Base-by-base conservation (phyloP, 192 early-diverging fungal species). In the Podila clonocystis region DNA sequence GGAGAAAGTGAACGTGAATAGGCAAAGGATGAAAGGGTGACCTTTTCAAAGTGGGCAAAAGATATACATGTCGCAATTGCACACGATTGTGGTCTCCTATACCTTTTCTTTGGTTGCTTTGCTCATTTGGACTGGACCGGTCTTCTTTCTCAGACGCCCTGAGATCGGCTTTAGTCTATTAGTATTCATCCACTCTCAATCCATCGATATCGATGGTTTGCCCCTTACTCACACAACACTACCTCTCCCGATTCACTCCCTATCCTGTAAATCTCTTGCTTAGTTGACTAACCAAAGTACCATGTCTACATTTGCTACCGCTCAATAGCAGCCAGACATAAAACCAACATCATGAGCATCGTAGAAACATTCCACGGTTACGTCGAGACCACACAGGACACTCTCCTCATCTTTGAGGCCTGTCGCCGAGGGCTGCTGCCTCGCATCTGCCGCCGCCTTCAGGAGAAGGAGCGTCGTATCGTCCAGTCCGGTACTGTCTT, bases 361-460 rank as follows among this genome's bases (percentile, higher is more conserved):
- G 83, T 82, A 62, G 87, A 87, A 58, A 87, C 89, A 28, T 88
- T 88, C 63, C 75, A 87, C 68, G 92, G 92, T 41, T 94, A 87
- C 61, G 82, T 94, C 57, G 92, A 93, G 57, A 89, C 89, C 13
- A 91, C 93, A 13, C 87, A 92, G 63, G 95, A 96, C 71, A 92
- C 93, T 1, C 82, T 96, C 49, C 78, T 92, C 2, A 74, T 96
- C 33, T 93, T 95, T 58, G 93, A 95, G 83, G 95, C 94, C 0
- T 93, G 92, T 67, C 88, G 92, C 50, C 84, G 86, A 33, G 89
- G 89, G 9, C 70, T 93, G 0, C 65, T 95, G 45, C 90, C 91
- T 6, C 91, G 89, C 58, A 87, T 95, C 34, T 84, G 86, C 26
- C 85, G 91, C 12, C 86, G 95, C 11, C 86, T 95, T 7, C 91